Base-by-base conservation (phyloP, 352 stramenopile species). In the Phytophthora sp. region DNA sequence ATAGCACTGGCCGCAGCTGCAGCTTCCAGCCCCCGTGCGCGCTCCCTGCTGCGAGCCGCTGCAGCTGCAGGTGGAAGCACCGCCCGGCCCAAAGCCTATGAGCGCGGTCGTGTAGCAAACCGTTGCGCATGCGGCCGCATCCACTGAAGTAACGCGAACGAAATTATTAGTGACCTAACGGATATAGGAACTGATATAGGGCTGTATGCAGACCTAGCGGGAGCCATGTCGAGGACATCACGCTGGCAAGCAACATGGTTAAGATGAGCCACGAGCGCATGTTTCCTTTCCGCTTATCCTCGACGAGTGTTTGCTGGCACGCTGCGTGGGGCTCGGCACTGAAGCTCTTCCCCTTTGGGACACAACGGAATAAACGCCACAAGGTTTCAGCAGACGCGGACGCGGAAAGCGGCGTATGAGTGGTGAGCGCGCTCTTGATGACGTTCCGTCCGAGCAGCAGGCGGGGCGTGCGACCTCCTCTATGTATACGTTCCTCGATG, bases 1-100 rank as follows among this genome's bases (percentile, higher is more conserved):
- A 42, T 83, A 88, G 66, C 79, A 88, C 44, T 80, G 53, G 13
- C 70, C 68, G 58, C 78, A 87, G 21, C 65, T 69, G 64, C 78
- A 87, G 29, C 53, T 47, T 31, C 44, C 55, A 7, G 42, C 20
- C 27, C 70, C 66, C 5, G 62, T 46, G n/a, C 71, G 61, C 13
- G 51, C 63, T 12, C 66, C 66, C 4, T 61, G 54, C 18, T 38
- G 54, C 4, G 58, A 70, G 31, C 73, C 70, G 18, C n/a, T 69
- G 29, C 78, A 87, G 20, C 49, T 63, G 36, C 76, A 84, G 29
- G 52, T 64, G 13, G 56, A 24, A 9, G 8, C 18, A 5, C 76
- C 79, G 61, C 66, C 69, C 0, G 74, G 47, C 6, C 50, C 53
- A 38, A 88, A 88, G 20, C 79, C 79, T 27, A 67, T 76, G 16